A percentile compares a stretch with the other conserved stretches of the same genome.
Conservation (phyloP, 2,329 filamentous ascomycete species). For the Mariannaea elegans region DNA sequence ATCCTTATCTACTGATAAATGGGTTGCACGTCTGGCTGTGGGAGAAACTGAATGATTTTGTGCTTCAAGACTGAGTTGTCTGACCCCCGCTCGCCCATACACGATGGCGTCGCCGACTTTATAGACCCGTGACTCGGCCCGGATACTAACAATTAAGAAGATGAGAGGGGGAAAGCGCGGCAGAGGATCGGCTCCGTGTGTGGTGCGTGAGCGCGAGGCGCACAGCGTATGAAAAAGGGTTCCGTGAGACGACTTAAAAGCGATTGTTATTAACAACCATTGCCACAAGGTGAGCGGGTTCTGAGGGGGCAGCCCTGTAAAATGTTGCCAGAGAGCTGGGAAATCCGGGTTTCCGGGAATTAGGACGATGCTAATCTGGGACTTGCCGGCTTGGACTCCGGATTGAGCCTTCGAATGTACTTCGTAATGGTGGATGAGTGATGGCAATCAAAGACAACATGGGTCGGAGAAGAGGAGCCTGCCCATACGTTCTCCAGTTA, state of each 20-base stretch:
- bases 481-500: neutral
- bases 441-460: conserved; percentile 7
- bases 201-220: neutral
- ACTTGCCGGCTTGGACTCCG: neutral
- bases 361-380: conserved; percentile 2
- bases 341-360: conserved; percentile 12
- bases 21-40: too few relatives aligned
- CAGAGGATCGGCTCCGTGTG: neutral
- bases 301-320: conserved; percentile 7
- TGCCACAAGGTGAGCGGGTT: neutral
- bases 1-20: too few relatives aligned
- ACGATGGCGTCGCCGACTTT: neutral
- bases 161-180: neutral
- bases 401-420: neutral
- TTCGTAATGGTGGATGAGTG: conserved; percentile 11
- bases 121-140: neutral
- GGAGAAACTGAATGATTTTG: too few relatives aligned
- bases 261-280: neutral
- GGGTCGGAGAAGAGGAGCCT: neutral
- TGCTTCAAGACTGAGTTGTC: neutral
- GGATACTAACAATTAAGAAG: neutral
- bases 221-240: neutral
- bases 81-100: neutral
- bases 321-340: conserved; percentile 14
- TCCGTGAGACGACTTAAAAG: neutral